Evolutionary conservation across 495 filamentous ascomycete species (phyloP), one percentile per base, ranked within the genome.

Genomic region (Penicillium pulvis): DNA sequence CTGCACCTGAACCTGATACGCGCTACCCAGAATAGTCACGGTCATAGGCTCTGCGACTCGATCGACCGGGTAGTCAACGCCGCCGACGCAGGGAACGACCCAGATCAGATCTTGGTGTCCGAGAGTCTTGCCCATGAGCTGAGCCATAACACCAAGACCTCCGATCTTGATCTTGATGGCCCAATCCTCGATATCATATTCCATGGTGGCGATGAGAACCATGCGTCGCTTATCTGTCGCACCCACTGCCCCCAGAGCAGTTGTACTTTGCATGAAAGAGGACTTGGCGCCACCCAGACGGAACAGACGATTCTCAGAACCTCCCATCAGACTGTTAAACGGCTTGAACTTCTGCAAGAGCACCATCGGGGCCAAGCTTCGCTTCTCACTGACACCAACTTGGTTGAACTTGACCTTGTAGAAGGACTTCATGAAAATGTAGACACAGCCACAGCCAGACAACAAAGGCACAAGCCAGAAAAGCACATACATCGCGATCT

Each of bases 361-460:
- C 6, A 69, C 68, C 12, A 80, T 57, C 0, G 78, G 74, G 11
- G 76, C 61, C 16, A 79, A 56, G 26, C 56, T 56, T 46, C 73
- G 72, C 64, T 82, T 81, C 42, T 82, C 73, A 24, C 64, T 75
- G 33, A 88, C 79, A 54, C 87, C 87, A 16, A 83, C 73, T 64
- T 87, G 76, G 68, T 88, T 89, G 75, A 89, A 83, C 69, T 89
- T 90, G 73, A 90, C 84, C 47, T 85, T 81, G 72, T 89, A 90
- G 75, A 89, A 90, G n/a, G 81, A 83, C 52, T 80, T 78, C 75
- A 86, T 79, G 74, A 87, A 90, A 19, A 83, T 69, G 67, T 79
- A 88, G 4, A 85, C 77, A 44, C 79, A 84, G 10, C 75, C 61
- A 1, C 65, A 68, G 17, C 74, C 85, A 3, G 79, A 79, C 9